Evolutionary conservation across 208 protist species (phyloP).

Genomic region (Leishmania turanica): DNA sequence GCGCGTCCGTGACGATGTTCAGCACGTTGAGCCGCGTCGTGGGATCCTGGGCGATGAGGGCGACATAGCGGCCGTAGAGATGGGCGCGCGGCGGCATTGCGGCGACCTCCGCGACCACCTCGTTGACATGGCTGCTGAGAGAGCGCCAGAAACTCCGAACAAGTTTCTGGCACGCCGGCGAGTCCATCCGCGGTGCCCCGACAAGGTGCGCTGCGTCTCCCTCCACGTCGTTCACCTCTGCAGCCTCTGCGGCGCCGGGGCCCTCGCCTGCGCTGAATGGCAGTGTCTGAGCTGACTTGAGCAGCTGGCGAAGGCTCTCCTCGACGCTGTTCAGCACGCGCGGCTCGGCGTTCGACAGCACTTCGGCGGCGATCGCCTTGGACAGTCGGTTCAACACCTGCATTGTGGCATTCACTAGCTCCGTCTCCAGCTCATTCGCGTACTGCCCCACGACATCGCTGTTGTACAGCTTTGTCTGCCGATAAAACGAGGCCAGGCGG

Average conservation of each 20-base stretch:
- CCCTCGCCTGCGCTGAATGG: conserved; percentile 34
- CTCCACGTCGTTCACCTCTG: conserved; percentile 9
- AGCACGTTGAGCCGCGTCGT: conserved; percentile 52
- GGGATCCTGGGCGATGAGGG: conserved; percentile 55
- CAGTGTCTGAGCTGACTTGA: conserved; percentile 55
- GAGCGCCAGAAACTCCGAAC: conserved; percentile 66
- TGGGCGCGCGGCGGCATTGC: conserved; percentile 31
- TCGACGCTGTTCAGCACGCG: conserved; percentile 57
- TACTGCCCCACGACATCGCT: conserved; percentile 45
- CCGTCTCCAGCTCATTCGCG: conserved; percentile 49
- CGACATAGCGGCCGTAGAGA: conserved; percentile 60
- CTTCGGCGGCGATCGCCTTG: conserved; percentile 52
- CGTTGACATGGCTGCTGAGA: conserved; percentile 42
- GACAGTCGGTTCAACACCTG: conserved; percentile 60
- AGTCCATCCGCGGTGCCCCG: conserved; percentile 42
- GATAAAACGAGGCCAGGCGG: conserved; percentile 43
- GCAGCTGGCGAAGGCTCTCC: conserved; percentile 46
- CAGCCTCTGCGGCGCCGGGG: conserved; percentile 8
- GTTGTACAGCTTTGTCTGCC: conserved; percentile 75
- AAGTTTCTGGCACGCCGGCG: conserved; percentile 51
- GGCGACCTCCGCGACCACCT: conserved; percentile 38
- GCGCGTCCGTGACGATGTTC: conserved; percentile 52
- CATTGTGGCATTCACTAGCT: conserved; percentile 51
- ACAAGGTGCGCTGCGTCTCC: conserved; percentile 5
- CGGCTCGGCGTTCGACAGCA: conserved; percentile 51